Evolutionary conservation across 2,329 filamentous ascomycete genomes (phyloP), one percentile per base, ranked within the genome.

Genomic region (Ramularia collo-cygni): DNA sequence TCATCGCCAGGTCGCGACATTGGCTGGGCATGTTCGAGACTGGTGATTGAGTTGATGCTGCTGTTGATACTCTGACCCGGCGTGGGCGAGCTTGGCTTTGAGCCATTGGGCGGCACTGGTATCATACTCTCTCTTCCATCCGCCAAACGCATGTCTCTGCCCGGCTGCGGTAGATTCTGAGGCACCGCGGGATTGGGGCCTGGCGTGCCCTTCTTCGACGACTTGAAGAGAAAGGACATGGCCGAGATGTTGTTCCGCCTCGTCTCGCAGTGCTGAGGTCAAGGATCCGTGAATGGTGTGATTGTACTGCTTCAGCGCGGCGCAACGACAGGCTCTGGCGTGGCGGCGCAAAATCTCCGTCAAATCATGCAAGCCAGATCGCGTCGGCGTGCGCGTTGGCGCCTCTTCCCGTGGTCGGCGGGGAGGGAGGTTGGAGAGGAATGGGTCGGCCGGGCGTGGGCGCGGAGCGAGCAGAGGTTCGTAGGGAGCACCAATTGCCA

Each of bases 11-110:
- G 39, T 17, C 50, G 41, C n/a, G 44, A 24, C 17, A 35, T 35
- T 19, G 45, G 29, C 26, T 36, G 42, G 15, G 30, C 27, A 18
- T 36, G 42, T 19, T 46, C 44, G 32, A 46, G 43, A 28, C 43
- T 47, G 5, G 47, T 42, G 27, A 59, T 28, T 14, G 52, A 50
- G 37, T 55, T 58, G 21, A 60, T 31, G 36, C 55, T 59, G 52
- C 71, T 72, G 56, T 75, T 78, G 43, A 72, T 70, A 59, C 86
- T 90, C 4, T 85, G 83, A 4, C 83, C 85, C 35, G 82, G 77
- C 42, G 82, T 79, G 3, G 75, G 67, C 19, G 53, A 56, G 34
- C 41, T 49, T 2, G 57, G 48, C 36, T 58, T 60, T 29, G 38
- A 41, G 38, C 70, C 72, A 63, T 76, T 77, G 28, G 10, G 10